These are phyloP conservation scores for Leucogyrophana mollusca DNA, from an alignment of 768 basidiomycete species.

Conservation along the genomic window DNA sequence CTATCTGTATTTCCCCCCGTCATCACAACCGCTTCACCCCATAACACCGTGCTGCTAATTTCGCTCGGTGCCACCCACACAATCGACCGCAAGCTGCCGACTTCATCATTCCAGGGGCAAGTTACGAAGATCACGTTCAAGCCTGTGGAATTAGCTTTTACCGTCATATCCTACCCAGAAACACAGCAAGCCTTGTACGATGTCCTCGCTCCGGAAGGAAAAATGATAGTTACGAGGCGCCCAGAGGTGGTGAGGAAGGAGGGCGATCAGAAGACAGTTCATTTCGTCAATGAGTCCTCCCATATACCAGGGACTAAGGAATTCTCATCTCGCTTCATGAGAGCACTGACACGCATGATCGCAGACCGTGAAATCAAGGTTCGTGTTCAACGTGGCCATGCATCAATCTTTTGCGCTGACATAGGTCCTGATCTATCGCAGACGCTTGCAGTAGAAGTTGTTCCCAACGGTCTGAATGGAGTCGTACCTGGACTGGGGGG, in stretches of 20 bases:
- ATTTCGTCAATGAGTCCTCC: conserved; percentile 1
- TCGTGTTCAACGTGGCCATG: background rate
- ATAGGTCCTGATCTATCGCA: conserved; percentile 7
- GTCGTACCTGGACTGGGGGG: conserved; percentile 33
- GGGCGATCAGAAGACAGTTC: background rate
- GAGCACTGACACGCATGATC: conserved; percentile 10
- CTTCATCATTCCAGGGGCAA: background rate
- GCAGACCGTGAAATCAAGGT: conserved; percentile 16
- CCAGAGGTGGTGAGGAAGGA: no score
- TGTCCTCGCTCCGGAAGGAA: conserved; percentile 24
- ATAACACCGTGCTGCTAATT: conserved; percentile 23
- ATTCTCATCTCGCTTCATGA: conserved; percentile 9
- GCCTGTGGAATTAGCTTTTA: conserved; percentile 13
- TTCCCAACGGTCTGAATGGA: conserved; percentile 31
- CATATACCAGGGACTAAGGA: background rate
- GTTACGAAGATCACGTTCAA: conserved; percentile 13
- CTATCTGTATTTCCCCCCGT: conserved; percentile 26
- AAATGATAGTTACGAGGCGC: conserved; percentile 12
- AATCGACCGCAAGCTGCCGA: conserved; percentile 22
- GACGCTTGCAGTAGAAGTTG: conserved; percentile 33
- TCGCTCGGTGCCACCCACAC: conserved; percentile 31
- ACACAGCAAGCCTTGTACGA: conserved; percentile 27
- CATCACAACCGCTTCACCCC: conserved; percentile 30
- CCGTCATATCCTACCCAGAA: conserved; percentile 22
- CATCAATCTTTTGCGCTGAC: no score